Evolutionary conservation across 306 rosid genomes (phyloP).

Genomic region (Quercus engelmannii): DNA sequence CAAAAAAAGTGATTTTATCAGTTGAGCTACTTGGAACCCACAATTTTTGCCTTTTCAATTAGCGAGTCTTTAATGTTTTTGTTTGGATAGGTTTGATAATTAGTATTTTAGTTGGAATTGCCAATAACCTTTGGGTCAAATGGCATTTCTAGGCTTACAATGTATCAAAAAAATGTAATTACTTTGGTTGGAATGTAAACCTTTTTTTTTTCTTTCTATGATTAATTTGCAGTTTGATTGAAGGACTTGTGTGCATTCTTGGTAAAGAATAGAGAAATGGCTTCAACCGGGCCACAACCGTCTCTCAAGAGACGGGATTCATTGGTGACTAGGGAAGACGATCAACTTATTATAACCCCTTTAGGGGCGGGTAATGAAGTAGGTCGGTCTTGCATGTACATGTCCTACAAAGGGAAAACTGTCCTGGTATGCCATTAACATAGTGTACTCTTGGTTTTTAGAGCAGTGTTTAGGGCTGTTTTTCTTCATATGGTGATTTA

Average conservation of each 20-base stretch:
- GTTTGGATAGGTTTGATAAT: not conserved
- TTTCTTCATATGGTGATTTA: not conserved
- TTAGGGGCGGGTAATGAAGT: slow-evolving; percentile 96
- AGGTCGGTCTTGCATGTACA: slow-evolving; percentile 87
- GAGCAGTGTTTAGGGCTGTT: not conserved
- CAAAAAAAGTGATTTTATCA: too few relatives aligned
- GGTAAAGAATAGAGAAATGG: slow-evolving; percentile 28
- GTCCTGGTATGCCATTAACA: slow-evolving; percentile 35
- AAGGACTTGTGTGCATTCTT: not conserved
- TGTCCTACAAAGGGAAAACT: slow-evolving; percentile 73
- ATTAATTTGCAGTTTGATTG: not conserved
- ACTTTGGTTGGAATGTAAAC: not conserved
- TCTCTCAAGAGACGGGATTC: slow-evolving; percentile 58
- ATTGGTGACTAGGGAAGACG: slow-evolving; percentile 54
- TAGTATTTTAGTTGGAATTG: too few relatives aligned
- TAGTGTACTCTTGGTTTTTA: not conserved
- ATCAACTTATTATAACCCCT: slow-evolving; percentile 65
- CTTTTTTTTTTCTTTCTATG: too few relatives aligned
- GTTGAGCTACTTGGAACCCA: too few relatives aligned
- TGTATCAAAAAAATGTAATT: too few relatives aligned
- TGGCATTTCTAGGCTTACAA: too few relatives aligned
- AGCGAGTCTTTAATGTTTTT: not conserved
- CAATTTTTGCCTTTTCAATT: not conserved
- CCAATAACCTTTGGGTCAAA: too few relatives aligned
- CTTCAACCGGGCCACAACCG: slow-evolving; percentile 37